A percentile compares a stretch with the other conserved stretches of the same genome.
Conservation (phyloP, 441 rosid species). For the Adansonia gregorii region DNA sequence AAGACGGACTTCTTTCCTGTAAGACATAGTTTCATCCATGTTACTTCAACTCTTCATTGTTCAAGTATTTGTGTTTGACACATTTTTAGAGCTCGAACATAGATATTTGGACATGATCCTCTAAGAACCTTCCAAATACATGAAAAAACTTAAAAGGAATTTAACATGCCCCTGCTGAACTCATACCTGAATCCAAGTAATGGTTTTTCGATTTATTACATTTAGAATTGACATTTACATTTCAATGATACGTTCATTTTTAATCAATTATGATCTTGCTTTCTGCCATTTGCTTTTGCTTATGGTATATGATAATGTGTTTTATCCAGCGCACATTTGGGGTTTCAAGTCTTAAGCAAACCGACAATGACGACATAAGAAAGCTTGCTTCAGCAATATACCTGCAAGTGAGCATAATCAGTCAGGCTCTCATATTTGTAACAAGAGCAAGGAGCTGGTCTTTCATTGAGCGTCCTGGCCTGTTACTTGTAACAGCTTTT, state of each 20-base stretch:
- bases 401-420: slow-evolving; percentile 59
- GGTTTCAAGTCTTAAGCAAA: slow-evolving; percentile 53
- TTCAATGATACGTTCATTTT: neutral
- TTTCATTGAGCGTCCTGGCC: slow-evolving; percentile 47
- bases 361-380: slow-evolving; percentile 35
- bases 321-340: slow-evolving; percentile 43
- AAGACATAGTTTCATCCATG: slow-evolving; percentile 22
- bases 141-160: too few species aligned
- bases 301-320: neutral
- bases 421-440: slow-evolving; percentile 62
- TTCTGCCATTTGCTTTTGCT: neutral
- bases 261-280: neutral
- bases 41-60: too few species aligned
- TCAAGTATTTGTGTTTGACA: too few species aligned
- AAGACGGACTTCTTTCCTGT: slow-evolving; percentile 52
- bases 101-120: too few species aligned
- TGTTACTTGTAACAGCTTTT: slow-evolving; percentile 43
- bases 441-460: slow-evolving; percentile 61
- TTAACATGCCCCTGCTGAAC: too few species aligned
- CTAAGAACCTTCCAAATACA: too few species aligned
- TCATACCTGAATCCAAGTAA: too few species aligned
- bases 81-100: too few species aligned
- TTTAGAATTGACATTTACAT: neutral
- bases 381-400: slow-evolving; percentile 61
- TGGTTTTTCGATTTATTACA: too few species aligned